Percentiles rank a stretch among this genome's conserved stretches.
Conservation (phyloP, 768 basidiomycete genomes). For the Suillus subalutaceus region DNA sequence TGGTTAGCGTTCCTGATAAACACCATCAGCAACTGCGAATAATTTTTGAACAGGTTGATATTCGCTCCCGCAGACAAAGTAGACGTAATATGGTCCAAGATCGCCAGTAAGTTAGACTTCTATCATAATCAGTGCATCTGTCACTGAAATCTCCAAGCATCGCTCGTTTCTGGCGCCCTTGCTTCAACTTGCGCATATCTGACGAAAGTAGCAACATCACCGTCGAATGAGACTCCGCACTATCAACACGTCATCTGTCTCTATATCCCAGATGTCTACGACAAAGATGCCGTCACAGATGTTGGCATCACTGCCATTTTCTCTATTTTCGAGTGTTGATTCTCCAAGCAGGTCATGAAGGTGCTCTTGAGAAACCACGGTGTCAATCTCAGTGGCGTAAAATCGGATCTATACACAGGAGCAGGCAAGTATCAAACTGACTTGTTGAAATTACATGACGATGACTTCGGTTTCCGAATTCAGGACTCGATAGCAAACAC, state of each 20-base stretch:
- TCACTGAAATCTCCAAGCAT: conserved; percentile 42
- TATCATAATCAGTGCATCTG: neutral
- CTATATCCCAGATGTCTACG: conserved; percentile 72
- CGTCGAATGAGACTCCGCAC: conserved; percentile 46
- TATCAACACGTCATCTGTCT: conserved; percentile 71
- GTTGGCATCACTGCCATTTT: conserved; percentile 34
- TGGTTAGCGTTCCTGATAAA: conserved; percentile 45
- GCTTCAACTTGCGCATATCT: conserved; percentile 55
- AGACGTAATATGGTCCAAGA: conserved; percentile 60
- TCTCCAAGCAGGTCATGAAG: conserved; percentile 57
- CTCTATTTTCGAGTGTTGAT: neutral
- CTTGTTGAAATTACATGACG: neutral
- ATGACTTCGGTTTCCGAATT: conserved; percentile 5
- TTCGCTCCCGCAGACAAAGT: conserved; percentile 66
- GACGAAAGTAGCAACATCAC: conserved; percentile 70
- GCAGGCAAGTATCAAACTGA: conserved; percentile 44
- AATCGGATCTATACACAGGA: conserved; percentile 68
- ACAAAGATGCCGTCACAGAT: conserved; percentile 59
- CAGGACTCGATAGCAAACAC: conserved; percentile 78
- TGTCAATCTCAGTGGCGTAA: conserved; percentile 65
- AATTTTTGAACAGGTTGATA: conserved; percentile 53
- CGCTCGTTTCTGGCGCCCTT: conserved; percentile 65
- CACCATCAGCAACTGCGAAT: neutral
- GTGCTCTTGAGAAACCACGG: conserved; percentile 68
- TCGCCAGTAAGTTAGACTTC: conserved; percentile 53